Base-by-base conservation (phyloP, 169 alveolate genomes). In the Theileria sp. region DNA sequence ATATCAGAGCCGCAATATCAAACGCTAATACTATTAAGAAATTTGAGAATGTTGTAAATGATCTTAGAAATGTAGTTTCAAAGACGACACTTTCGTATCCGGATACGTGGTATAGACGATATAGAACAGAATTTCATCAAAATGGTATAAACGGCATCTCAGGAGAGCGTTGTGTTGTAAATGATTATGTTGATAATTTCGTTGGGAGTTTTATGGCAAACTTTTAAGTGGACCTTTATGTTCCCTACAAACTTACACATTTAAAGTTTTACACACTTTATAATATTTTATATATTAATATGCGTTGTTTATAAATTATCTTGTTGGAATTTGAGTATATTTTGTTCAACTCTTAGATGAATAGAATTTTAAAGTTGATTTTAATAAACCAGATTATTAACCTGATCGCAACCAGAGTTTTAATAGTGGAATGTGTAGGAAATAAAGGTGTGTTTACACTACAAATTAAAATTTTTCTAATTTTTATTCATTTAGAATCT, bases 1-100 rank as follows among this genome's bases (percentile, higher is more conserved):
- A 84, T 15, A 58, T 78, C 58, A 78, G 88, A 19, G 75, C 75
- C 49, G 32, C 19, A n/a, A 58, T 82, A 10, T 19, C 86, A 9
- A 26, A 32, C n/a, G 90, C 90, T 4, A 56, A 30, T 58, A 79
- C 75, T 32, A 15, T 77, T 2, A 85, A 78, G 38, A 79, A 71
- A 9, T 84, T 84, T 50, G 86, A 70, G 65, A 49, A 32, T 19
- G 65, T 56, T 19, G 21, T 84, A 25, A 9, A 61, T 7, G 60
- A 65, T 49, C 79, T 78, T 51, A 58, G 83, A 56, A 38, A 49
- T 1, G 44, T 23, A 61, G 79, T 67, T 49, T 56, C 65, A n/a
- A 38, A 71, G 68, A 54, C 64, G 49, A 23, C 79, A 36, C 54
- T 44, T 44, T 32, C 79, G 7, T 71, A 71, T 36, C 34, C 26